These are phyloP conservation scores for Starmera dryadoides DNA, from an alignment of 805 yeast species.

Conservation along the genomic window DNA sequence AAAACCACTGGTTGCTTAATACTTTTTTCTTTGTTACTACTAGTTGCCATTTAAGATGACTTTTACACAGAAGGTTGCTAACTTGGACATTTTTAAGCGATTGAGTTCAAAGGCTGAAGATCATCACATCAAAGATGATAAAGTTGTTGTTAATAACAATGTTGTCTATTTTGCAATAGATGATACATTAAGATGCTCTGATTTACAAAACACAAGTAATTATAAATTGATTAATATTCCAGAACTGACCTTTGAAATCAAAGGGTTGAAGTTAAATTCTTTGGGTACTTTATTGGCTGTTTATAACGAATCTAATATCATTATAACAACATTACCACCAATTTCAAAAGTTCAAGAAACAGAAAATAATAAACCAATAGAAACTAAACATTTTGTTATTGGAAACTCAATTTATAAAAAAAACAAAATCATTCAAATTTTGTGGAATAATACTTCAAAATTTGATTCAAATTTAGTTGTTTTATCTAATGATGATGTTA, in stretches of 20 bases:
- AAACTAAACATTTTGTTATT: constrained; percentile 16
- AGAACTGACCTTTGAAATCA: constrained; percentile 23
- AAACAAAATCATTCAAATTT: constrained; percentile 27
- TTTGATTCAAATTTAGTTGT: constrained; percentile 36
- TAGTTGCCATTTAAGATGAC: background rate
- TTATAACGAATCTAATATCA: constrained; percentile 24
- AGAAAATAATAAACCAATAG: background rate
- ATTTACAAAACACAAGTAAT: constrained; percentile 1
- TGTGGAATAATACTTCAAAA: constrained; percentile 39
- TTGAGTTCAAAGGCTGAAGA: background rate
- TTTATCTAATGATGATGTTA: constrained; percentile 24
- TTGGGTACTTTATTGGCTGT: constrained; percentile 36
- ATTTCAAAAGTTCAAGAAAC: constrained; percentile 1
- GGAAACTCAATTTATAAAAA: constrained; percentile 21
- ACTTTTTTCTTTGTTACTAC: too few relatives aligned
- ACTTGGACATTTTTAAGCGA: background rate
- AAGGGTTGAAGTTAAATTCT: constrained; percentile 28
- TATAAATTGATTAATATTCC: constrained; percentile 9
- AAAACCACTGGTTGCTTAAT: too few relatives aligned
- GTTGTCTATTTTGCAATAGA: constrained; percentile 14
- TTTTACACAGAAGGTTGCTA: background rate
- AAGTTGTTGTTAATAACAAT: constrained; percentile 9
- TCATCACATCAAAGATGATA: background rate
- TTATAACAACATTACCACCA: constrained; percentile 26
- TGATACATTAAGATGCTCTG: constrained; percentile 12